These are phyloP conservation scores for Elsinoe batatas DNA, from an alignment of 2,329 filamentous ascomycete genomes.

Conservation along the genomic window DNA sequence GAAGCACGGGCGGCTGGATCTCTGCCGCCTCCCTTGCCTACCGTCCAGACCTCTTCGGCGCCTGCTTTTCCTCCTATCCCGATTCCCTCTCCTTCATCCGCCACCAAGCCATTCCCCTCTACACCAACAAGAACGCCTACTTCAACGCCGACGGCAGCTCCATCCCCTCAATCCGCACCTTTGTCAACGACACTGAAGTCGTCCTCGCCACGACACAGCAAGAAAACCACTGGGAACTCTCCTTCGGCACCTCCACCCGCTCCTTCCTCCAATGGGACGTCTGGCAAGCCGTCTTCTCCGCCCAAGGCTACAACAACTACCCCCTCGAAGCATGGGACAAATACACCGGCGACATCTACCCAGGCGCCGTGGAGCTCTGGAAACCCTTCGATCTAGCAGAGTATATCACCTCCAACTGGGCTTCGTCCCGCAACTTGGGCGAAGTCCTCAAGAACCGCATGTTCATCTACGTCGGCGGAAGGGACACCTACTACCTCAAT, in stretches of 20 bases:
- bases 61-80: slow-evolving; percentile 30
- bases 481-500: slow-evolving; percentile 30
- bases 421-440: slow-evolving; percentile 26
- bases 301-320: slow-evolving; percentile 30
- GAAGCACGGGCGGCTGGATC: slow-evolving; percentile 31
- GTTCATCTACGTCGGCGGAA: slow-evolving; percentile 28
- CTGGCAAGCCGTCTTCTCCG: slow-evolving; percentile 31
- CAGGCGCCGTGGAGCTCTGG: slow-evolving; percentile 29
- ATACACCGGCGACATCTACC: slow-evolving; percentile 31
- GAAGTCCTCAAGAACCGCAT: slow-evolving; percentile 25
- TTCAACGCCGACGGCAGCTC: slow-evolving; percentile 19
- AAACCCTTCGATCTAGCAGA: slow-evolving; percentile 28
- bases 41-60: slow-evolving; percentile 31
- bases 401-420: slow-evolving; percentile 28
- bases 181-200: slow-evolving; percentile 23
- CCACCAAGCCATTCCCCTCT: slow-evolving; percentile 30
- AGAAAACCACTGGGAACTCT: slow-evolving; percentile 32
- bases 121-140: slow-evolving; percentile 24
- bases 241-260: slow-evolving; percentile 28
- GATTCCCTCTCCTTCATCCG: slow-evolving; percentile 30
- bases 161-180: slow-evolving; percentile 26
- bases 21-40: slow-evolving; percentile 29
- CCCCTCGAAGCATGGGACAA: slow-evolving; percentile 33
- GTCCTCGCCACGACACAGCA: slow-evolving; percentile 22
- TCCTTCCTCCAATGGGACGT: slow-evolving; percentile 30